These are phyloP conservation scores for Trichoderma guizhouense DNA, from an alignment of 2,329 filamentous ascomycete genomes.

Conservation along the genomic window DNA sequence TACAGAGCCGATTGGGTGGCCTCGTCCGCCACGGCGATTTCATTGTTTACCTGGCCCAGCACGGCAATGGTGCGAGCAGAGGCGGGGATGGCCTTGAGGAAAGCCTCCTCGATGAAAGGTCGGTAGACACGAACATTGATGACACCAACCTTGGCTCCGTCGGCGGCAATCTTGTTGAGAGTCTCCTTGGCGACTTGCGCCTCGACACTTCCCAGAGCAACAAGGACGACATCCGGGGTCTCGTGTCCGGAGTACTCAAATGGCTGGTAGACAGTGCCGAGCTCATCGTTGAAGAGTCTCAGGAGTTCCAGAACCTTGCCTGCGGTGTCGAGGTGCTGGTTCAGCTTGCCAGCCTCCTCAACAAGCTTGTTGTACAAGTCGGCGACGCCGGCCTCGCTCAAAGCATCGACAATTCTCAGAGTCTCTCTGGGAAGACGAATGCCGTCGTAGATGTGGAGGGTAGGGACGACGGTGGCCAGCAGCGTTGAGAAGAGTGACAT, in stretches of 20 bases:
- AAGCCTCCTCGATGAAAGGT: slow-evolving; percentile 92
- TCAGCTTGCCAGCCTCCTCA: slow-evolving; percentile 57
- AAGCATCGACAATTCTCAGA: slow-evolving; percentile 74
- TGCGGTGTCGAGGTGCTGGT: slow-evolving; percentile 68
- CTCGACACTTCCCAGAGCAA: slow-evolving; percentile 91
- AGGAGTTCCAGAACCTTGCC: slow-evolving; percentile 70
- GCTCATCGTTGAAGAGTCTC: slow-evolving; percentile 77
- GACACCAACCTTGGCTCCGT: slow-evolving; percentile 77
- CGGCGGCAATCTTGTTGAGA: slow-evolving; percentile 65
- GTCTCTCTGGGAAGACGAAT: slow-evolving; percentile 80
- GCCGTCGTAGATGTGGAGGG: slow-evolving; percentile 84
- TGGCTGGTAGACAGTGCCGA: slow-evolving; percentile 86
- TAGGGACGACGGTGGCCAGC: slow-evolving; percentile 73
- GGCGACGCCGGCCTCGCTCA: slow-evolving; percentile 68
- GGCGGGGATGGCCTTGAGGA: slow-evolving; percentile 75
- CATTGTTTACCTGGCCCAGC: slow-evolving; percentile 80
- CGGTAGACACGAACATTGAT: slow-evolving; percentile 92
- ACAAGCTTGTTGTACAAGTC: slow-evolving; percentile 66
- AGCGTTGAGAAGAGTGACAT: slow-evolving; percentile 88
- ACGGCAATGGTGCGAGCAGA: slow-evolving; percentile 75
- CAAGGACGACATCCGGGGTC: slow-evolving; percentile 75
- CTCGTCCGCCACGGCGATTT: slow-evolving; percentile 68
- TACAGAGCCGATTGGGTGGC: slow-evolving; percentile 82
- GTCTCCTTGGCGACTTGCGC: slow-evolving; percentile 82
- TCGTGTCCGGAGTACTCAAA: slow-evolving; percentile 93